Conservation (phyloP, 768 basidiomycete species). For the Tricholoma furcatifolium region DNA sequence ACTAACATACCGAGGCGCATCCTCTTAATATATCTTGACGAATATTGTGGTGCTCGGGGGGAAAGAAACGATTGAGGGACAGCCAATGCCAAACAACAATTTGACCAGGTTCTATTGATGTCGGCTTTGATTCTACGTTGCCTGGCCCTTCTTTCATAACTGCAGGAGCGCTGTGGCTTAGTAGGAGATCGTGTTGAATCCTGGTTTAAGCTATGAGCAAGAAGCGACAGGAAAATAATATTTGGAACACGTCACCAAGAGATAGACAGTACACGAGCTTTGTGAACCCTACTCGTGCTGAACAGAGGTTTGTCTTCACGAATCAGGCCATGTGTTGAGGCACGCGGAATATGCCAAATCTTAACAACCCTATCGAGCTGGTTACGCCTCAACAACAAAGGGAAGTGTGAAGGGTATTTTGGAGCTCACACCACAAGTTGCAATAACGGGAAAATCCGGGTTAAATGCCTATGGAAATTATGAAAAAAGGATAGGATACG, state of each 20-base stretch:
- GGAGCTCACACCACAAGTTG: constrained; percentile 72
- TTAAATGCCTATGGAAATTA: constrained; percentile 59
- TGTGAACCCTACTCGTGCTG: constrained; percentile 64
- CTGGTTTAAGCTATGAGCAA: constrained; percentile 31
- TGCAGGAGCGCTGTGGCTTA: constrained; percentile 54
- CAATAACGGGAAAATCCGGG: constrained; percentile 58
- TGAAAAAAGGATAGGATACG: constrained; percentile 1
- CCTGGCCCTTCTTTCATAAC: constrained; percentile 34
- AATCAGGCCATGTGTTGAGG: constrained; percentile 33
- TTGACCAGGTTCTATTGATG: constrained; percentile 45
- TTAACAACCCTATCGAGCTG: constrained; percentile 76
- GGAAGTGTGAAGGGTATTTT: background rate
- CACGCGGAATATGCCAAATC: constrained; percentile 63
- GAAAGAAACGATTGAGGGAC: constrained; percentile 63
- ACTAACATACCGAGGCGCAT: constrained; percentile 53
- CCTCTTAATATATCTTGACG: constrained; percentile 46
- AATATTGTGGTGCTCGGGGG: constrained; percentile 32
- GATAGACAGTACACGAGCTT: constrained; percentile 61
- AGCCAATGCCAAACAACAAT: constrained; percentile 70
- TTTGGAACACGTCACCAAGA: constrained; percentile 43
- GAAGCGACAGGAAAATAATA: background rate
- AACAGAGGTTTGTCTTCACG: constrained; percentile 79
- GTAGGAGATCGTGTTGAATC: constrained; percentile 54
- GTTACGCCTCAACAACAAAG: background rate
- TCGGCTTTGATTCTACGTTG: constrained; percentile 22